Evolutionary conservation across 352 stramenopile species (phyloP), one percentile per base, ranked within the genome.

Genomic region (Phytophthora agathidicida): DNA sequence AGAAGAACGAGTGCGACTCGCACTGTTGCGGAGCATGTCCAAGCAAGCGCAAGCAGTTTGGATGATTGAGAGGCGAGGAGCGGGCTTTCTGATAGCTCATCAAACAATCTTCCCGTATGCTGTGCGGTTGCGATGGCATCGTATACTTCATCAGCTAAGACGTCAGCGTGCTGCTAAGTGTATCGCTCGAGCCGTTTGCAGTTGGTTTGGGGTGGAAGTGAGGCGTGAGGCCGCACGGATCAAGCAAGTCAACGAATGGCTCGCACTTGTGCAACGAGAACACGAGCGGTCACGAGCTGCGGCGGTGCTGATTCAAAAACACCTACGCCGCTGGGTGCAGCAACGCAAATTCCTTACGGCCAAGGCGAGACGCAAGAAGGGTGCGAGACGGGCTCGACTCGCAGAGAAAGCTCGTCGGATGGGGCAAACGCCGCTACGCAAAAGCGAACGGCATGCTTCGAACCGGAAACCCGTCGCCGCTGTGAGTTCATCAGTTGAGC

Each of bases 81-180:
- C 80, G n/a, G 61, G 51, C 2, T 83, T 75, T 28, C 11, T 88
- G 13, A 86, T 89, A n/a, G 62, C 55, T n/a, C 62, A 43, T 8
- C 32, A 28, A 8, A 63, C 53, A 1, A 48, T 88, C 41, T 86
- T 83, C 23, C 77, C 75, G 1, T 79, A 74, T 39, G 56, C 73
- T 11, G 38, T 87, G 20, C 61, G 71, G 4, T 28, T 66, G 17
- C 55, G 66, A 10, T 83, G 79, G 26, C 53, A 65, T 0, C 36
- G 27, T n/a, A 23, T 83, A 7, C 20, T 62, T 5, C 23, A 19
- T 3, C 61, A 71, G 5, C 41, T 77, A 16, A 65, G 53, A 19
- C 60, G 57, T 26, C 69, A 53, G 30, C 22, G 27, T 9, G 66
- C 62, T 27, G 55, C 55, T 2, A 49, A 54, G 5, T 50, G 55